Conservation (phyloP, 352 stramenopile species). For the Saprolegnia parasitica region DNA sequence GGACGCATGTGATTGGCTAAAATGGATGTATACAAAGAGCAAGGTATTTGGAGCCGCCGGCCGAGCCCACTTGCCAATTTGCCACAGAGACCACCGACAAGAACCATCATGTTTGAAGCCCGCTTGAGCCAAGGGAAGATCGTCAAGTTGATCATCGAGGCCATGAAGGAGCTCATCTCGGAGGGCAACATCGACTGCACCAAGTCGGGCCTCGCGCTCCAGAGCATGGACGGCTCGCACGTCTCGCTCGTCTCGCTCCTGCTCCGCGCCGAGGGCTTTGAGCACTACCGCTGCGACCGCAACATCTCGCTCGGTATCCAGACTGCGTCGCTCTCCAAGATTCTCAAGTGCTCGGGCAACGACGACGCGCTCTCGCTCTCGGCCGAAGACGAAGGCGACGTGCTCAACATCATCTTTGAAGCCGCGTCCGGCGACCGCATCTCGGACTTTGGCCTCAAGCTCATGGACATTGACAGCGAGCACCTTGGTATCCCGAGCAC, state of each 20-base stretch:
- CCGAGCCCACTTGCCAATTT: constrained; percentile 12
- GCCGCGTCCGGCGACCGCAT: constrained; percentile 89
- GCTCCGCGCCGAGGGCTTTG: constrained; percentile 92
- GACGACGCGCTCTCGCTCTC: constrained; percentile 98
- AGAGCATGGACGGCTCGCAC: constrained; percentile 99
- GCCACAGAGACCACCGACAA: neutral
- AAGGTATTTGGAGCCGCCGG: neutral
- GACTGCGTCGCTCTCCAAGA: constrained; percentile 97
- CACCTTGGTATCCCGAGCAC: constrained; percentile 98
- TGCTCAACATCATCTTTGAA: constrained; percentile 98
- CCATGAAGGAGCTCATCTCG: constrained; percentile 98
- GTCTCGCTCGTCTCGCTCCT: constrained; percentile 96
- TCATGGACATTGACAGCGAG: constrained; percentile 99
- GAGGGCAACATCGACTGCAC: constrained; percentile 98
- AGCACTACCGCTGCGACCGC: constrained; percentile 98
- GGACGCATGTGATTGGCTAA: constrained; percentile 23
- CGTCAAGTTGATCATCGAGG: constrained; percentile 99
- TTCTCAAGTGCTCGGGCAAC: constrained; percentile 99
- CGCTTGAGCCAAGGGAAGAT: constrained; percentile 93
- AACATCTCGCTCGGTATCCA: constrained; percentile 97
- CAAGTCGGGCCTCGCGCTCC: constrained; percentile 87
- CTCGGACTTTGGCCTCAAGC: constrained; percentile 97
- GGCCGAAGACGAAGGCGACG: constrained; percentile 96
- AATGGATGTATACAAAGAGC: constrained; percentile 5
- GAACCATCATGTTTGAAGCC: constrained; percentile 97